Evolutionary conservation across 2,329 filamentous ascomycete species (phyloP).

Genomic region (Grosmannia clavigera): DNA sequence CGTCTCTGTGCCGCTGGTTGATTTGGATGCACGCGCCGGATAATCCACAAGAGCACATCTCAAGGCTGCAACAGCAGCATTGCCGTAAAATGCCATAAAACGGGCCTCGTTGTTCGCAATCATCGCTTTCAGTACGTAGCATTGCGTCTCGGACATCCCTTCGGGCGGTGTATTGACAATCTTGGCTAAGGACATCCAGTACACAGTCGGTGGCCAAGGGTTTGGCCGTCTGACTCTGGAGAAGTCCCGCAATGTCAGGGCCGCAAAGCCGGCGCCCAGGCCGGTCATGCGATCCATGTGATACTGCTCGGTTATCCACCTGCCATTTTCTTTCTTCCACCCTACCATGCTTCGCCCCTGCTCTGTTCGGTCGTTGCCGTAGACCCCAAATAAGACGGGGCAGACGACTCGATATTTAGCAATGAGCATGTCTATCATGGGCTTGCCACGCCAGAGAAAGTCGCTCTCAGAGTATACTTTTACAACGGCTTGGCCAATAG

Average conservation of each 20-base stretch:
- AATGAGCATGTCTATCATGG: slow-evolving; percentile 63
- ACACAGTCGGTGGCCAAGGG: slow-evolving; percentile 65
- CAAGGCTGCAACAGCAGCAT: slow-evolving; percentile 58
- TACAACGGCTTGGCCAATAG: slow-evolving; percentile 57
- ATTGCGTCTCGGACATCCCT: slow-evolving; percentile 61
- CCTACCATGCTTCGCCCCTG: slow-evolving; percentile 56
- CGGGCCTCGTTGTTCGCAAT: slow-evolving; percentile 60
- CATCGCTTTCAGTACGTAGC: slow-evolving; percentile 57
- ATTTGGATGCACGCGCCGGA: slow-evolving; percentile 39
- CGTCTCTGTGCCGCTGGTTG: slow-evolving; percentile 36
- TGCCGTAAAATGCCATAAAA: slow-evolving; percentile 73
- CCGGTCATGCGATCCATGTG: slow-evolving; percentile 78
- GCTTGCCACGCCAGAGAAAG: slow-evolving; percentile 50
- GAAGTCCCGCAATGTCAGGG: slow-evolving; percentile 74
- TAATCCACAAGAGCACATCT: slow-evolving; percentile 62
- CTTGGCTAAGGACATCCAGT: slow-evolving; percentile 67
- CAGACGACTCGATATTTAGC: slow-evolving; percentile 73
- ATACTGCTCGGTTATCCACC: slow-evolving; percentile 54
- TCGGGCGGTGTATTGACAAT: slow-evolving; percentile 62
- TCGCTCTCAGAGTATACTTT: slow-evolving; percentile 54
- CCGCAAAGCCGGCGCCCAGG: slow-evolving; percentile 70
- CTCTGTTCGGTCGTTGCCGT: slow-evolving; percentile 61
- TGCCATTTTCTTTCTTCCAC: slow-evolving; percentile 52
- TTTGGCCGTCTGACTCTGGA: slow-evolving; percentile 54
- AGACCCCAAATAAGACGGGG: slow-evolving; percentile 75